A percentile compares a stretch with the other conserved stretches of the same genome.
phyloP scores from a whole-genome alignment of 768 basidiomycete genomes.

The Cystoderma amianthinum region DNA sequence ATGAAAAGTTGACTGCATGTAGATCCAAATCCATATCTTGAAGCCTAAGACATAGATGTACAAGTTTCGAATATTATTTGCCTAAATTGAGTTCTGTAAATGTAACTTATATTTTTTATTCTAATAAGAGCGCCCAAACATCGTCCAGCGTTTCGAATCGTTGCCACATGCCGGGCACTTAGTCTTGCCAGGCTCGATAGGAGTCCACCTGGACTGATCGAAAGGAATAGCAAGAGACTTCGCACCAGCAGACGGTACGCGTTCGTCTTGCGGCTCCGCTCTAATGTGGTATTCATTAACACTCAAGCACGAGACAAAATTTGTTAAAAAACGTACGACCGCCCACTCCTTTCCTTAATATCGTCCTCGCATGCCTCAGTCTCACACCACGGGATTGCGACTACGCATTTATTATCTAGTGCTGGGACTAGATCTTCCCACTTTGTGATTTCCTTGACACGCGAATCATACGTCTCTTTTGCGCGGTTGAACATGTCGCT shows the following conservation, averaged over 20 bases:
- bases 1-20: background rate
- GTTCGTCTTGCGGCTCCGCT: slow-evolving; percentile 85
- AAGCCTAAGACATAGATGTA: background rate
- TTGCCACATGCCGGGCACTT: slow-evolving; percentile 86
- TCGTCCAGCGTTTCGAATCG: slow-evolving; percentile 91
- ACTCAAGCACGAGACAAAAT: slow-evolving; percentile 6
- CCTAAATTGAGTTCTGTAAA: background rate
- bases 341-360: slow-evolving; percentile 90
- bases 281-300: slow-evolving; percentile 28
- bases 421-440: slow-evolving; percentile 95
- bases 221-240: slow-evolving; percentile 97
- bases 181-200: slow-evolving; percentile 78
- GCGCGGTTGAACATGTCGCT: slow-evolving; percentile 81
- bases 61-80: background rate
- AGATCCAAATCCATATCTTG: background rate
- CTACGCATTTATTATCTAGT: slow-evolving; percentile 81
- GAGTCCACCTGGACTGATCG: slow-evolving; percentile 77
- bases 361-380: slow-evolving; percentile 90
- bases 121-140: slow-evolving; percentile 90
- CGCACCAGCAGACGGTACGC: slow-evolving; percentile 94
- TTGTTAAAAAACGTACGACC: slow-evolving; percentile 48
- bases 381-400: slow-evolving; percentile 96
- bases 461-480: slow-evolving; percentile 61
- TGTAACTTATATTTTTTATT: background rate
- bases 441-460: slow-evolving; percentile 64